Evolutionary conservation across 768 basidiomycete genomes (phyloP).

Genomic region (Tylopilus plumbeoviolaceoides): DNA sequence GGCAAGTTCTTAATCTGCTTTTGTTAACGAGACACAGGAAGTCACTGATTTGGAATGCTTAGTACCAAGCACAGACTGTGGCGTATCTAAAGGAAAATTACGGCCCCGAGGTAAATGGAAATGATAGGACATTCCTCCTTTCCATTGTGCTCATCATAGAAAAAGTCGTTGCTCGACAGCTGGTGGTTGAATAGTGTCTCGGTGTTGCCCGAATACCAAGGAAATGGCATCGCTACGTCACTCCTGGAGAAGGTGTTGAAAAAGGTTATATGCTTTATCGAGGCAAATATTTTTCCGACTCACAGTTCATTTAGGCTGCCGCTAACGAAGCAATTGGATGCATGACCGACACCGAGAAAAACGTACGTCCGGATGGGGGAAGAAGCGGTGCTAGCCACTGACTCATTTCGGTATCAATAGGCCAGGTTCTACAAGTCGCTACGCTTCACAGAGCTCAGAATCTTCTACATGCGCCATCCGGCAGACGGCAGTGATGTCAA

Average conservation of each 20-base stretch:
- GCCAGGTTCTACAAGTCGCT: constrained; percentile 3
- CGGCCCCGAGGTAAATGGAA: not conserved
- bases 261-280: not conserved
- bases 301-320: not conserved
- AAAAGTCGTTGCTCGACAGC: not conserved
- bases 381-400: not conserved
- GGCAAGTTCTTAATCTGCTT: not conserved
- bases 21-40: no score
- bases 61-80: not conserved
- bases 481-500: not conserved
- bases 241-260: not conserved
- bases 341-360: constrained; percentile 2
- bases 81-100: not conserved
- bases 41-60: not conserved
- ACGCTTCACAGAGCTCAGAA: not conserved
- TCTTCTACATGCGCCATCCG: not conserved
- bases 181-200: constrained; percentile 5
- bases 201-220: constrained; percentile 1
- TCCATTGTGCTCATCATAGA: not conserved
- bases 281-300: not conserved
- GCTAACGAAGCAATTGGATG: not conserved
- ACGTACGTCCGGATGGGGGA: not conserved
- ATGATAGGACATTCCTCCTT: not conserved
- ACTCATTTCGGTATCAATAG: not conserved
- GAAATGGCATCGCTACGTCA: constrained; percentile 1